Base-by-base conservation (phyloP, 495 filamentous ascomycete genomes). In the Hamigera avellanea region DNA sequence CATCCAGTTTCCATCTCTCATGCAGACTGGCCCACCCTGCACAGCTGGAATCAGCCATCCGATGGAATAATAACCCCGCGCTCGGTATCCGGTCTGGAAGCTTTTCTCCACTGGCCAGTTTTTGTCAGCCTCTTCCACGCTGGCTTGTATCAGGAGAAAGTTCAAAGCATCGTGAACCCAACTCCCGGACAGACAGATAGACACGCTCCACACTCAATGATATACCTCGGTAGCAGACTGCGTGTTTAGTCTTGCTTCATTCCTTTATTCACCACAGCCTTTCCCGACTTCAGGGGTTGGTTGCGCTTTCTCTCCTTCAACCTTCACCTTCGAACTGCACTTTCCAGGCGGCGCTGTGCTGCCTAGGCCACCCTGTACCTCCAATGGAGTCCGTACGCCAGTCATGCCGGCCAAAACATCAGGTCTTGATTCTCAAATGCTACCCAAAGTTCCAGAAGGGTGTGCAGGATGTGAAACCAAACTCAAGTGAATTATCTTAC, bases 401-500 rank as follows among this genome's bases (percentile, higher is more conserved):
- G 48, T 66, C 62, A 43, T 73, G 66, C 49, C 83, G 86, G 37
- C 87, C 88, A 14, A 94, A 93, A 60, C 88, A 95, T 58, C 87
- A 94, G 68, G 79, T 93, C 40, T 65, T 95, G 34, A 78, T 93
- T 33, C 71, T 94, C 19, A 94, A 93, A 58, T 95, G 88, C 66
- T 95, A 93, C 61, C 88, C 88, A 19, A 76, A 75, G 44, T 87
- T 83, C 37, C 81, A 84, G 37, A 94, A 93, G 61, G 84, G 82
- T 41, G 83, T 83, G 32, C 73, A 81, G 51, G 84, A 93, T 44
- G 83, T 93, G 39, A 89, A 86, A 58, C 86, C 88, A 7, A 95
- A 95, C 53, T 80, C 83, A 30, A 91, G 83, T 59, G 88, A 95
- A 65, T 76, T 95, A 28, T 93, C 84, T 53, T 95, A 95, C 54